A percentile compares a stretch with the other conserved stretches of the same genome.
Evolutionary conservation across 1,284 basidiomycete genomes (phyloP).

Genomic region (Pisolithus thermaeus): DNA sequence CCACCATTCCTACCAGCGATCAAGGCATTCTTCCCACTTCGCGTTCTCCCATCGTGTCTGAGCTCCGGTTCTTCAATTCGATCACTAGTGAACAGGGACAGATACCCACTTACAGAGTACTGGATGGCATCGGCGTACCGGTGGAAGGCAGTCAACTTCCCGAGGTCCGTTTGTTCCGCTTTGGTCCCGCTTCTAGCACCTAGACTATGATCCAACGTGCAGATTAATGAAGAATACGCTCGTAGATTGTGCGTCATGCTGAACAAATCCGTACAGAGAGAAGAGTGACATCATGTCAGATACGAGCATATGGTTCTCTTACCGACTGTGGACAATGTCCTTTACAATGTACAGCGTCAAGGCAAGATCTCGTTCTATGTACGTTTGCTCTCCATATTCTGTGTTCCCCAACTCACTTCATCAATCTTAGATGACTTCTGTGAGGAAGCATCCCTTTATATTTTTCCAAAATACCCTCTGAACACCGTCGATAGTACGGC

Average conservation of each 20-base stretch:
- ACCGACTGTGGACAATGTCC: constrained; percentile 80
- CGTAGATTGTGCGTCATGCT: constrained; percentile 51
- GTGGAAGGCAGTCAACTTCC: constrained; percentile 71
- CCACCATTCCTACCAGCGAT: constrained; percentile 19
- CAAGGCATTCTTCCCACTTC: constrained; percentile 55
- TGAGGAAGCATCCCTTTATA: constrained; percentile 30
- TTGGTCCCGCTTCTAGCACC: background rate
- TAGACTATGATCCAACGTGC: background rate
- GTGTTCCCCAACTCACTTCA: constrained; percentile 5
- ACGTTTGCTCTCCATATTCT: constrained; percentile 27
- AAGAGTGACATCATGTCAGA: constrained; percentile 29
- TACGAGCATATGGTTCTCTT: constrained; percentile 82
- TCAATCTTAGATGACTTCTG: constrained; percentile 67
- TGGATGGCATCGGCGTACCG: constrained; percentile 71
- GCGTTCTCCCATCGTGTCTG: constrained; percentile 59
- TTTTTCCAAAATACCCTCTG: constrained; percentile 6
- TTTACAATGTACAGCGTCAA: constrained; percentile 91
- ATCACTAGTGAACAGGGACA: constrained; percentile 52
- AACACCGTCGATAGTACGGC: constrained; percentile 53
- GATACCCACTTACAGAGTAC: constrained; percentile 78
- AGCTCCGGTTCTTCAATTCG: constrained; percentile 72
- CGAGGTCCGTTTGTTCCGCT: constrained; percentile 44
- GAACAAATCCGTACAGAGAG: background rate
- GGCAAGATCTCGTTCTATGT: constrained; percentile 95
- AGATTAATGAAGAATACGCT: constrained; percentile 74